These are phyloP conservation scores for Fusarium foetens DNA, from an alignment of 2,329 filamentous ascomycete genomes.

Conservation along the genomic window DNA sequence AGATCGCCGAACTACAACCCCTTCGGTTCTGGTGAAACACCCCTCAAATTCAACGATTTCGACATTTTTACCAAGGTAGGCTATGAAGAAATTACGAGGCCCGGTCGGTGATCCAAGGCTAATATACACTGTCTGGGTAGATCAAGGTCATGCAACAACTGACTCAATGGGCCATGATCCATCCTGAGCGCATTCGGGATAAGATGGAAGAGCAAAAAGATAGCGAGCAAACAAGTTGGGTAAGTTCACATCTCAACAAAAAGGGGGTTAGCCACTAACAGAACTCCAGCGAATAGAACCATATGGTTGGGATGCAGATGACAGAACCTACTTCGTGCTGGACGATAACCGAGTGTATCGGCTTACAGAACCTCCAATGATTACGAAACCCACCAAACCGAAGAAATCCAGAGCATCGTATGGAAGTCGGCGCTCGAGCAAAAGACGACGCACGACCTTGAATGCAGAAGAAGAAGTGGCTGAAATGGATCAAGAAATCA, in stretches of 20 bases:
- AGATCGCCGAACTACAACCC: slow-evolving; percentile 85
- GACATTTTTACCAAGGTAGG: slow-evolving; percentile 81
- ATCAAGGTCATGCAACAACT: slow-evolving; percentile 86
- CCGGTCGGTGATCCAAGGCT: neutral
- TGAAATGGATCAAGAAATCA: slow-evolving; percentile 50
- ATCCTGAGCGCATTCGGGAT: slow-evolving; percentile 86
- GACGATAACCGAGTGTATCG: slow-evolving; percentile 96
- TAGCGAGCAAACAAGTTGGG: slow-evolving; percentile 84
- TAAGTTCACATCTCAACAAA: slow-evolving; percentile 58
- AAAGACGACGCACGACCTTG: slow-evolving; percentile 71
- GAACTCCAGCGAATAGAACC: slow-evolving; percentile 74
- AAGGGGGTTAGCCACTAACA: slow-evolving; percentile 25
- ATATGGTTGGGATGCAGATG: slow-evolving; percentile 88
- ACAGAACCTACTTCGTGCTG: slow-evolving; percentile 87
- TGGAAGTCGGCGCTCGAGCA: slow-evolving; percentile 73
- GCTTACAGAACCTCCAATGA: slow-evolving; percentile 75
- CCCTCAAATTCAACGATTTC: slow-evolving; percentile 80
- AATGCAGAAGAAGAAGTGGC: slow-evolving; percentile 46
- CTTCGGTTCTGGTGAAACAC: slow-evolving; percentile 80
- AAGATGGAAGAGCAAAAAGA: slow-evolving; percentile 87
- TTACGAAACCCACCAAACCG: slow-evolving; percentile 73
- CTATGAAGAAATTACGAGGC: neutral
- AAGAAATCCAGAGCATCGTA: slow-evolving; percentile 65
- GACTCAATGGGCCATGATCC: slow-evolving; percentile 87
- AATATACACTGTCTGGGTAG: slow-evolving; percentile 47